Percentiles rank a stretch among this genome's conserved stretches.
Conservation (phyloP, 1,284 basidiomycete species). For the Cryptococcus floricola region DNA sequence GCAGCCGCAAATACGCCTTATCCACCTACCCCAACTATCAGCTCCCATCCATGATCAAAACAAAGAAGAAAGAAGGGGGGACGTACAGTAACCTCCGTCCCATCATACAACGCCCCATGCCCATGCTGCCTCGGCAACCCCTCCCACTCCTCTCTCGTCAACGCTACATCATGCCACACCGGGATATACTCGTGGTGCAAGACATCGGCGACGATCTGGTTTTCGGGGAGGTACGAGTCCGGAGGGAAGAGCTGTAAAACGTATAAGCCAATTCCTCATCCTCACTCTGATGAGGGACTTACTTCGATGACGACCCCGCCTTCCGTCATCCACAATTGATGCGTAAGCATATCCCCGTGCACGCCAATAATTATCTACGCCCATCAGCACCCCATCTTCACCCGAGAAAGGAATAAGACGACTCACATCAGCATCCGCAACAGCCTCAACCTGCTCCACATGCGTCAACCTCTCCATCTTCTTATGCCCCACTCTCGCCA, state of each 20-base stretch:
- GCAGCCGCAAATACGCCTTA: conserved; percentile 6
- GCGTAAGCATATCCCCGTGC: conserved; percentile 23
- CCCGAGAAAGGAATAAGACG: not conserved
- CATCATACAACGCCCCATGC: conserved; percentile 16
- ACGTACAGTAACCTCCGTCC: conserved; percentile 17
- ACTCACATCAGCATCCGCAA: not conserved
- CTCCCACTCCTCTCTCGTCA: conserved; percentile 20
- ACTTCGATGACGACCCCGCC: conserved; percentile 26
- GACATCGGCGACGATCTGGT: conserved; percentile 20
- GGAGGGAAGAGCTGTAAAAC: conserved; percentile 21
- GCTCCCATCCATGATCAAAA: not conserved
- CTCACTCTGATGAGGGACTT: not conserved
- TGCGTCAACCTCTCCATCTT: conserved; percentile 14
- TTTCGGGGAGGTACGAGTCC: conserved; percentile 18
- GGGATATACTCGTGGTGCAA: conserved; percentile 21
- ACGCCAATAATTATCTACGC: conserved; percentile 24
- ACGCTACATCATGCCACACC: conserved; percentile 17
- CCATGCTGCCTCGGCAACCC: conserved; percentile 13
- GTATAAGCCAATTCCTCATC: not conserved
- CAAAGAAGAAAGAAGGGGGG: not conserved
- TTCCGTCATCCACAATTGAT: conserved; percentile 29
- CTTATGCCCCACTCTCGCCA: conserved; percentile 12
- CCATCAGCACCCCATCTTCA: not conserved
- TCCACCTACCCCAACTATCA: conserved; percentile 5
- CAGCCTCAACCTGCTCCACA: not conserved